Conservation (phyloP, 164 flowering plant genomes). For the Vitis labrusca region DNA sequence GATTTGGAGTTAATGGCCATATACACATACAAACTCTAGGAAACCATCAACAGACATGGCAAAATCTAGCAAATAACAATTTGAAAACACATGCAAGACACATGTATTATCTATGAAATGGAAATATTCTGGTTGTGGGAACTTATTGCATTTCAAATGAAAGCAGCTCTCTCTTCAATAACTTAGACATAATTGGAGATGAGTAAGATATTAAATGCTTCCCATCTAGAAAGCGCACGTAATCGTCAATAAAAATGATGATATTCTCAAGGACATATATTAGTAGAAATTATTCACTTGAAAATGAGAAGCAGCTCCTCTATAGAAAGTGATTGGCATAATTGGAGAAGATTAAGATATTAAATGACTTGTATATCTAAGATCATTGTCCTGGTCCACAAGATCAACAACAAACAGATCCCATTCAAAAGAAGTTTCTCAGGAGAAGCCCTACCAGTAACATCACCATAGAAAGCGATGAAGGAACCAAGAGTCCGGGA, state of each 20-base stretch:
- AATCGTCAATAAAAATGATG: too few relatives aligned
- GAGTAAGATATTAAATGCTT: too few relatives aligned
- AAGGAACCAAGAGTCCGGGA: constrained; percentile 65
- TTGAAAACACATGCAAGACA: neutral
- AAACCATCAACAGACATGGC: neutral
- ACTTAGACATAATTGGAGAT: neutral
- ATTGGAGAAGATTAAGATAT: too few relatives aligned
- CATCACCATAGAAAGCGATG: constrained; percentile 62
- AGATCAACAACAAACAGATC: neutral
- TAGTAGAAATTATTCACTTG: too few relatives aligned
- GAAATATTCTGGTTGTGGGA: neutral
- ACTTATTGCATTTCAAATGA: neutral
- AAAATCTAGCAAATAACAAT: neutral
- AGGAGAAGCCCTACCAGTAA: constrained; percentile 59
- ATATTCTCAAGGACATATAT: too few relatives aligned
- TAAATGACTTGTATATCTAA: too few relatives aligned
- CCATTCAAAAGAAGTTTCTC: neutral
- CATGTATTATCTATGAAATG: neutral
- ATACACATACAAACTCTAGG: too few relatives aligned
- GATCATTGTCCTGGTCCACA: too few relatives aligned
- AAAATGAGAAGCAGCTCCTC: too few relatives aligned
- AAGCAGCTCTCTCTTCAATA: neutral
- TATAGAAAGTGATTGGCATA: too few relatives aligned
- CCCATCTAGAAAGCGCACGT: too few relatives aligned
- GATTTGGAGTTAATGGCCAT: too few relatives aligned